Evolutionary conservation across 805 yeast species (phyloP).

Genomic region (Hanseniaspora lindneri): DNA sequence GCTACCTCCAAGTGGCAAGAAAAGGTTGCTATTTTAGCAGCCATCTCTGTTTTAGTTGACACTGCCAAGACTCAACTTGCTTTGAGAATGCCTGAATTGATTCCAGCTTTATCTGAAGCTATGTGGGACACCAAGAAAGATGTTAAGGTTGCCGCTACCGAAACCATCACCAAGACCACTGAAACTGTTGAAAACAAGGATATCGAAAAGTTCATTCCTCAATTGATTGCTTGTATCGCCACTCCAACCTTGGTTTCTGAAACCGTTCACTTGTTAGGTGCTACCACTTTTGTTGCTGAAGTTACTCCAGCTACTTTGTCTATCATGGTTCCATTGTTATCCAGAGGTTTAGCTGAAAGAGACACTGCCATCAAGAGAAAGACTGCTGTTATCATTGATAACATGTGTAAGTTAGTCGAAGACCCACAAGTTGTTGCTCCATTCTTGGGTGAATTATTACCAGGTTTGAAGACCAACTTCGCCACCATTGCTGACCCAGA

Average conservation of each 20-base stretch:
- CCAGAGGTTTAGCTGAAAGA: conserved; percentile 99
- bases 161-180: conserved; percentile 90
- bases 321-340: conserved; percentile 96
- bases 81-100: conserved; percentile 98
- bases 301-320: conserved; percentile 98
- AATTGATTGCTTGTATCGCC: conserved; percentile 92
- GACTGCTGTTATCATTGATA: conserved; percentile 98
- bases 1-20: conserved; percentile 92
- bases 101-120: conserved; percentile 96
- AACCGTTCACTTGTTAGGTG: conserved; percentile 97
- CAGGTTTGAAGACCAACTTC: conserved; percentile 89
- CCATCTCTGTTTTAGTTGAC: conserved; percentile 79
- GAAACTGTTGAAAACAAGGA: conserved; percentile 98
- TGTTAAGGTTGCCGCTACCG: conserved; percentile 92
- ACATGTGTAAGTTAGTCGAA: conserved; percentile 99
- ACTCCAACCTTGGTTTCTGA: conserved; percentile 96
- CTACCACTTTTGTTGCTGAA: conserved; percentile 98
- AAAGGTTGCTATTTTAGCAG: conserved; percentile 80
- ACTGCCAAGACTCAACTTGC: conserved; percentile 93
- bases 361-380: conserved; percentile 99
- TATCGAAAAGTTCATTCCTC: conserved; percentile 98
- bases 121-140: conserved; percentile 99
- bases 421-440: conserved; percentile 99
- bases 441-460: conserved; percentile 87
- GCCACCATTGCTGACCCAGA: conserved; percentile 99